Conservation (phyloP, 1,284 basidiomycete species). For the Puccinia coronata region DNA sequence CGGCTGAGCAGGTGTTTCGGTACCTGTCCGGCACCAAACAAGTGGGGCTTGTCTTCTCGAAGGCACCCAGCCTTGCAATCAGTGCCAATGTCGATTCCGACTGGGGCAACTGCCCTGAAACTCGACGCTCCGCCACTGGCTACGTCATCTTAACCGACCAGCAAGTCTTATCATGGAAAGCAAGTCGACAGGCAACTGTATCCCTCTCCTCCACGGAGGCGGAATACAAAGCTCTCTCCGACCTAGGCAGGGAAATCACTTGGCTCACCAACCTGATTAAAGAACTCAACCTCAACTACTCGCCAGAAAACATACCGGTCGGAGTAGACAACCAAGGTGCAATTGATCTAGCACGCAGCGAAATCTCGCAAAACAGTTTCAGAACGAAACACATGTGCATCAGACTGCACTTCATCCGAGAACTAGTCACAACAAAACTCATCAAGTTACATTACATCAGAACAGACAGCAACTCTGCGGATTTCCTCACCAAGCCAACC, state of each 20-base stretch:
- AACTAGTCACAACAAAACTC: not conserved
- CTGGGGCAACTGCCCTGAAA: not conserved
- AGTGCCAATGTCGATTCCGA: not conserved
- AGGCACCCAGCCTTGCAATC: not conserved
- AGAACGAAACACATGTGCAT: slow-evolving; percentile 27
- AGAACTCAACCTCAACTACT: slow-evolving; percentile 2
- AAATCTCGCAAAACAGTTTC: no score
- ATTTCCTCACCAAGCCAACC: slow-evolving; percentile 10
- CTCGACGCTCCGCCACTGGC: slow-evolving; percentile 7
- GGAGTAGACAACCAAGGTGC: slow-evolving; percentile 12
- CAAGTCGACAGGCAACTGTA: not conserved
- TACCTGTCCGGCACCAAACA: not conserved
- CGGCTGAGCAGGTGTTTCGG: not conserved
- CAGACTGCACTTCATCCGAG: not conserved
- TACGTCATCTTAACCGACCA: not conserved
- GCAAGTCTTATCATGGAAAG: not conserved
- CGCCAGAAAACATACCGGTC: not conserved
- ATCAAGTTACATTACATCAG: not conserved
- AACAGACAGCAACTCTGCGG: not conserved
- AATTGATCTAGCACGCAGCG: not conserved
- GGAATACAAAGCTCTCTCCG: slow-evolving; percentile 21
- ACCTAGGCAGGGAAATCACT: not conserved
- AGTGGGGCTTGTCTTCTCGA: not conserved
- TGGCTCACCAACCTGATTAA: not conserved
- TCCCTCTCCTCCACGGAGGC: slow-evolving; percentile 13